phyloP scores from a whole-genome alignment of 2,329 filamentous ascomycete species.

The Leptographium flavum region DNA sequence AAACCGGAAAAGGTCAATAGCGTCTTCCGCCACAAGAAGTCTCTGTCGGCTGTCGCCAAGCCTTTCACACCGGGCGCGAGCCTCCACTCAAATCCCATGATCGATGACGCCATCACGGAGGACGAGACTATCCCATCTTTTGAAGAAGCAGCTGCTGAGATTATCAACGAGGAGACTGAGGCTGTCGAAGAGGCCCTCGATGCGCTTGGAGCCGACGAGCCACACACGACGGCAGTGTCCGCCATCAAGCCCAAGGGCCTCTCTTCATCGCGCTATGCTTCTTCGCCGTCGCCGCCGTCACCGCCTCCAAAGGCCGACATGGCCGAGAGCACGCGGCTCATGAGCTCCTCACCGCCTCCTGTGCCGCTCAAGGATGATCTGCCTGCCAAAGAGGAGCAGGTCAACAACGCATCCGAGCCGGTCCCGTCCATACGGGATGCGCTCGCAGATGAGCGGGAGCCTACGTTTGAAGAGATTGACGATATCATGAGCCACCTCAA shows the following conservation, averaged over 20 bases:
- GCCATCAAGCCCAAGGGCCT: constrained; percentile 23
- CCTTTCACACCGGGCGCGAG: constrained; percentile 44
- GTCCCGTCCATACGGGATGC: constrained; percentile 11
- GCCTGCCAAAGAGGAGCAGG: constrained; percentile 9
- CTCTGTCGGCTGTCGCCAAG: constrained; percentile 56
- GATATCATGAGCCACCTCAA: constrained; percentile 82
- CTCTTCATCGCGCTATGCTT: constrained; percentile 32
- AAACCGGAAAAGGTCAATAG: constrained; percentile 31
- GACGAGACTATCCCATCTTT: constrained; percentile 6
- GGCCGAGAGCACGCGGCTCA: constrained; percentile 30
- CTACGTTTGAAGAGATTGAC: constrained; percentile 74
- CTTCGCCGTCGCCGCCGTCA: constrained; percentile 14
- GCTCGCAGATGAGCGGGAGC: constrained; percentile 21
- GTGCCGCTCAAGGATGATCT: constrained; percentile 16
- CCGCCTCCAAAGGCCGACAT: constrained; percentile 28
- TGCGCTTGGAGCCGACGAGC: neutral
- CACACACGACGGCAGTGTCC: constrained; percentile 5
- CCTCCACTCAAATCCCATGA: constrained; percentile 12
- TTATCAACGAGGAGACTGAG: neutral
- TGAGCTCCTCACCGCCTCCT: constrained; percentile 22
- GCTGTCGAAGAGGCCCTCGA: neutral
- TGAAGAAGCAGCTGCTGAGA: neutral
- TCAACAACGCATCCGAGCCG: neutral
- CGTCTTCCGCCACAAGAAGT: constrained; percentile 33
- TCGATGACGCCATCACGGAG: constrained; percentile 7